phyloP scores from a whole-genome alignment of 495 filamentous ascomycete genomes.

The Hypoxylon fuscum region DNA sequence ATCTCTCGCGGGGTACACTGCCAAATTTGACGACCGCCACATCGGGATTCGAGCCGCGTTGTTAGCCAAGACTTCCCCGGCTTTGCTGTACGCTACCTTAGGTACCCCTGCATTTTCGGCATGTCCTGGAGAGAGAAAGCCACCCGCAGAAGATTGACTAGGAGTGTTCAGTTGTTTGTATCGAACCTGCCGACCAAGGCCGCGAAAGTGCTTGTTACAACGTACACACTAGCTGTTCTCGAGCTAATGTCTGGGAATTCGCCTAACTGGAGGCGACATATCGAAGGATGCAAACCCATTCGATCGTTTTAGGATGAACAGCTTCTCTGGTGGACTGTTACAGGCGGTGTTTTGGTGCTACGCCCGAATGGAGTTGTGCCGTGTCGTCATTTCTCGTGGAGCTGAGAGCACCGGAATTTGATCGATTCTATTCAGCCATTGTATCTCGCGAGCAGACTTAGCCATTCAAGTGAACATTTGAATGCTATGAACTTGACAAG shows the following conservation, averaged over 20 bases:
- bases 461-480: background rate
- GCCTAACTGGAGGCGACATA: constrained; percentile 30
- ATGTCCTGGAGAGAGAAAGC: background rate
- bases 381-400: constrained; percentile 20
- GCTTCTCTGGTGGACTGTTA: constrained; percentile 22
- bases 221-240: constrained; percentile 32
- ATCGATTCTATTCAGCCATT: background rate
- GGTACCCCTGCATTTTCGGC: background rate
- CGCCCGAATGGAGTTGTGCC: constrained; percentile 28
- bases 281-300: constrained; percentile 32
- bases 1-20: background rate
- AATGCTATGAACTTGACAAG: too few relatives aligned
- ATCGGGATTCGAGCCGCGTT: background rate
- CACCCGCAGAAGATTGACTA: background rate
- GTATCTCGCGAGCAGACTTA: background rate
- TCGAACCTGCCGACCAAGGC: constrained; percentile 43
- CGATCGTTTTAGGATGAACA: constrained; percentile 25
- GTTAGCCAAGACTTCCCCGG: background rate
- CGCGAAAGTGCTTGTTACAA: constrained; percentile 28
- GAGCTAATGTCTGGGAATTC: constrained; percentile 35
- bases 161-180: constrained; percentile 50
- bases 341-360: constrained; percentile 38
- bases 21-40: background rate
- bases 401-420: constrained; percentile 14
- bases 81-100: background rate